These are phyloP conservation scores for Boletus rufocinnamomeus DNA, from an alignment of 768 basidiomycete species.

Conservation along the genomic window DNA sequence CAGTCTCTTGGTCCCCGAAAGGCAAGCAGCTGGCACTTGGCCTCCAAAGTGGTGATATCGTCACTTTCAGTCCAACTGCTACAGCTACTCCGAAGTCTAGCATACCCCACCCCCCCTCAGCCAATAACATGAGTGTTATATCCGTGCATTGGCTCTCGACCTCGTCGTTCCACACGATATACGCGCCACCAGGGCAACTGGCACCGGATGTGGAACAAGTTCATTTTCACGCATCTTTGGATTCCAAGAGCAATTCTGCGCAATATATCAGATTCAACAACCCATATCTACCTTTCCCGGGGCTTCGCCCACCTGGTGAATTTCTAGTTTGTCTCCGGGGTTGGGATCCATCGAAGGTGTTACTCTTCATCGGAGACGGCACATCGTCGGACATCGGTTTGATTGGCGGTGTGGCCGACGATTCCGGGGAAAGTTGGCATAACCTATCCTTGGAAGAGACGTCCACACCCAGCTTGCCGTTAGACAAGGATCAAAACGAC, in stretches of 20 bases:
- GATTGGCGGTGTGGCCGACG: slow-evolving; percentile 37
- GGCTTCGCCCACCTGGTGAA: slow-evolving; percentile 47
- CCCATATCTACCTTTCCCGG: slow-evolving; percentile 48
- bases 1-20: slow-evolving; percentile 85
- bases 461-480: slow-evolving; percentile 58
- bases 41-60: slow-evolving; percentile 65
- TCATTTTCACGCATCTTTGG: slow-evolving; percentile 44
- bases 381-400: slow-evolving; percentile 53
- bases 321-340: slow-evolving; percentile 41
- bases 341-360: slow-evolving; percentile 46
- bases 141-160: slow-evolving; percentile 69
- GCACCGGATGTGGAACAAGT: slow-evolving; percentile 42
- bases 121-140: slow-evolving; percentile 46
- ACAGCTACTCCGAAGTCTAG: slow-evolving; percentile 56
- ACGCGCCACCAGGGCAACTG: slow-evolving; percentile 46
- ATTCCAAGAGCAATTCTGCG: slow-evolving; percentile 41
- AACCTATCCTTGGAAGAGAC: slow-evolving; percentile 51
- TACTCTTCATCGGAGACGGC: slow-evolving; percentile 51
- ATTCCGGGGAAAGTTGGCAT: slow-evolving; percentile 41
- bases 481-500: slow-evolving; percentile 70
- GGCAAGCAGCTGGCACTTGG: slow-evolving; percentile 84
- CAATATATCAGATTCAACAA: slow-evolving; percentile 41
- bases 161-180: slow-evolving; percentile 67
- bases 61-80: slow-evolving; percentile 63
- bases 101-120: slow-evolving; percentile 56